Evolutionary conservation across 345 rosid species (phyloP), one percentile per base, ranked within the genome.

Genomic region (Syzygium oleosum): DNA sequence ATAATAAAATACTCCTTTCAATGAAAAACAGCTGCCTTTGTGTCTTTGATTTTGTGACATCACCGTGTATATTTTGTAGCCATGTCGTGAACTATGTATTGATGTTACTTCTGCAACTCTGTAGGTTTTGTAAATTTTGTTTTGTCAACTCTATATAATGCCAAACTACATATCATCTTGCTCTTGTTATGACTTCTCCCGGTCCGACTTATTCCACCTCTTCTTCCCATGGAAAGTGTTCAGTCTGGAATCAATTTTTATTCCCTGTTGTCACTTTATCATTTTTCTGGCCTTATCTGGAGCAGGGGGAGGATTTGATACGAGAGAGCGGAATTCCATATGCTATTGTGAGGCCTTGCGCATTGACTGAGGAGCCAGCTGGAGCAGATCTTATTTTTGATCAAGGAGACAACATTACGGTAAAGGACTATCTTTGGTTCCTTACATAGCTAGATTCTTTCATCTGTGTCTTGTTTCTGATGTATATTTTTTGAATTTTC

Each of bases 301-400:
- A 88, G 61, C 90, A 95, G 97, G 99, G 99, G 29, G 99, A 96
- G 90, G 99, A 97, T 91, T 89, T 94, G 87, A 91, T 97, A 85
- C 95, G 98, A 7, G 95, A 97, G 68, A 96, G 99, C 73, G 98
- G 98, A 89, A 93, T 97, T 46, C 99, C 99, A 14, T 96, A 89
- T 87, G 89, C 98, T 38, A 97, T 97, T 88, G 94, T 97, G 80
- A 91, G 99, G 92, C 98, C 99, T 55, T 95, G 99, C 84, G 99
- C 98, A 54, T 89, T 97, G 88, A 96, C 99, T 25, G 98, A 96
- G 92, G 99, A 96, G 91, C 99, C 99, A 88, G 98, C 99, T 16
- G 99, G 98, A 87, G 99, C 98, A 31, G 97, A 95, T 89, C 98
- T 97, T 88, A 93, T 97, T 56, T 96, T 97, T 52, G 98, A 96